These are phyloP conservation scores for Flagelloscypha sp. DNA, from an alignment of 768 basidiomycete genomes.

Conservation along the genomic window DNA sequence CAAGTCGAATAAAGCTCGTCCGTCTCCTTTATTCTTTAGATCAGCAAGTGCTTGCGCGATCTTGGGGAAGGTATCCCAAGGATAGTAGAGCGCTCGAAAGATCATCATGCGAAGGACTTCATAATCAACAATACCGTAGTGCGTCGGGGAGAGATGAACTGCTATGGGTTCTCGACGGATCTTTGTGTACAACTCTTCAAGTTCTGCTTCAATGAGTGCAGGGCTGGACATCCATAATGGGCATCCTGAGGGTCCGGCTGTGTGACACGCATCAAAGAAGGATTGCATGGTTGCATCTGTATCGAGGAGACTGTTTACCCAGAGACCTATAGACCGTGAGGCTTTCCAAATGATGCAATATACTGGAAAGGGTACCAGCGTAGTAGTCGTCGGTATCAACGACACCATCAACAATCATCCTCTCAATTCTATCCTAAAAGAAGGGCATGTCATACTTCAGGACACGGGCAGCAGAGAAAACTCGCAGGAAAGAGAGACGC, in stretches of 20 bases:
- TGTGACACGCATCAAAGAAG: neutral
- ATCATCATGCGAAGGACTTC: conserved; percentile 12
- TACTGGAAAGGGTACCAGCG: conserved; percentile 9
- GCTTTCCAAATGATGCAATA: too few relatives aligned
- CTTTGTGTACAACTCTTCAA: conserved; percentile 10
- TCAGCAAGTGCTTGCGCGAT: conserved; percentile 16
- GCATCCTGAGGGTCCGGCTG: conserved; percentile 2
- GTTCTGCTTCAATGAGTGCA: conserved; percentile 9
- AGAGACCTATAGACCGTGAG: too few relatives aligned
- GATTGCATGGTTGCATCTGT: conserved; percentile 7
- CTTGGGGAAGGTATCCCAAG: conserved; percentile 12
- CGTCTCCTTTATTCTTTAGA: conserved; percentile 19
- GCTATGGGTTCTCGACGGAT: conserved; percentile 15
- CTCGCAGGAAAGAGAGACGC: conserved; percentile 28
- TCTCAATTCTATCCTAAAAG: conserved; percentile 21
- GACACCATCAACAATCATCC: conserved; percentile 25
- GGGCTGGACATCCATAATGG: conserved; percentile 17
- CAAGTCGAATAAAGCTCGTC: conserved; percentile 9
- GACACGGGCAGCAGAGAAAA: too few relatives aligned
- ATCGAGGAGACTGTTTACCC: conserved; percentile 9
- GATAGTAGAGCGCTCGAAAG: conserved; percentile 16
- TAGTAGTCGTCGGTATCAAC: conserved; percentile 14
- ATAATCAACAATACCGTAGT: conserved; percentile 19
- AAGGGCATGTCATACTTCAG: too few relatives aligned
- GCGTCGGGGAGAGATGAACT: conserved; percentile 7